Evolutionary conservation across 371 early-diverging fungal species (phyloP), one percentile per base, ranked within the genome.

Genomic region (Mucor irregularis): DNA sequence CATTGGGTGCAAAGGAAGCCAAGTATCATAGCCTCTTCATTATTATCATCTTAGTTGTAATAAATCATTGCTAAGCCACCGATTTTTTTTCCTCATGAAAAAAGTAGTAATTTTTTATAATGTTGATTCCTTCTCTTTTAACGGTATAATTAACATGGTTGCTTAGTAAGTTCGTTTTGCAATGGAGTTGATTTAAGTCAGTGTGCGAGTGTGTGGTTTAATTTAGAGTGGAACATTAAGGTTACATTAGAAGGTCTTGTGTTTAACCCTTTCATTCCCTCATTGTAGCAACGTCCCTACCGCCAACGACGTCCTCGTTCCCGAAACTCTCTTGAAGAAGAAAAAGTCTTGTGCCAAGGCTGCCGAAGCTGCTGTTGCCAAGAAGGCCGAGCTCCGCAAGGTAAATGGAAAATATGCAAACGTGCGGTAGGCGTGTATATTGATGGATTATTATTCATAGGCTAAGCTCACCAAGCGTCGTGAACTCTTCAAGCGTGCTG

Each of bases 281-380:
- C 0, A 8, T 34, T 34, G 35, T 68, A 78, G 78, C 66, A 75
- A 68, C 67, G 81, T 80, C 49, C 80, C 85, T 62, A 76, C 84
- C 68, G 69, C 73, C 64, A 73, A 83, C 50, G 82, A 88, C 61
- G 81, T 90, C 52, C 86, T 87, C 70, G 88, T 87, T 62, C 97
- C 97, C 71, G 97, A 97, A 85, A 93, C 97, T 56, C 86, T 96
- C 65, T 85, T 97, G 77, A 97, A 96, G 89, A 96, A 96, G 92
- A 88, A 92, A 71, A 94, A 94, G 87, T 69, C 87, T 68, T 77
- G 83, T 63, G 91, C 92, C 64, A 91, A 95, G 87, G 66, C 86
- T 53, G 84, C 88, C 60, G 91, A 87, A 53, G 87, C 87, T 66
- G 80, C 85, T 70, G 83, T 80, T 58, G 83, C 79, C 44, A 78